These are phyloP conservation scores for Corymbia citriodora DNA, from an alignment of 441 rosid genomes.

Conservation along the genomic window DNA sequence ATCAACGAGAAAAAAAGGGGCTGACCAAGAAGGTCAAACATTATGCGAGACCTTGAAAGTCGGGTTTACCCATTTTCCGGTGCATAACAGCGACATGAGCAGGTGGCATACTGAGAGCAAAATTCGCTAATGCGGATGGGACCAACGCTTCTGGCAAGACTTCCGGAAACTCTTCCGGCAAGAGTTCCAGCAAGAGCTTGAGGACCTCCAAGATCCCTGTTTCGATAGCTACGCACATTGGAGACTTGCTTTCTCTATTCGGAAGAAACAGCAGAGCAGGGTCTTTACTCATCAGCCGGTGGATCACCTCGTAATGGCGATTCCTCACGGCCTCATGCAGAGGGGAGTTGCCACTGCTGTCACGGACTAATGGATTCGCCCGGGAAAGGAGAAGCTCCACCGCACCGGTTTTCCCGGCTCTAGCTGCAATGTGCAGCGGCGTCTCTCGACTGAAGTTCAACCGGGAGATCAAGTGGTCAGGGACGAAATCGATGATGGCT, in stretches of 20 bases:
- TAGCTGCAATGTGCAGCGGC: background rate
- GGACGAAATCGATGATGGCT: background rate
- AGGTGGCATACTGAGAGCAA: background rate
- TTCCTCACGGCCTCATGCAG: background rate
- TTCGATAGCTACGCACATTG: background rate
- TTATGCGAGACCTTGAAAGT: background rate
- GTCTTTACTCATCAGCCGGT: background rate
- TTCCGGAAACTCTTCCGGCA: background rate
- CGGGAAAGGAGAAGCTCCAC: background rate
- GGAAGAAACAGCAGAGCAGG: rapidly evolving
- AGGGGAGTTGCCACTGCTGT: background rate
- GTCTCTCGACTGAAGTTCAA: background rate
- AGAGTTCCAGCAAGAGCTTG: background rate
- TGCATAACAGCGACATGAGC: background rate
- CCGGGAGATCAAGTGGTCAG: background rate
- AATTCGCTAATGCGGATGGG: too few species aligned
- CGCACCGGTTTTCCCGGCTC: background rate
- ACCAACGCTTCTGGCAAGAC: background rate
- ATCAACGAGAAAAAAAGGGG: background rate
- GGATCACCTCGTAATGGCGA: background rate
- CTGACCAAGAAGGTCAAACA: background rate
- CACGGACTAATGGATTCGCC: rapidly evolving
- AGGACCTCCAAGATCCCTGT: background rate
- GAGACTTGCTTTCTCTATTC: background rate
- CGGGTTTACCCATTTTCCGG: background rate